These are phyloP conservation scores for Ulota crispa DNA, from an alignment of 225 moss, liverwort and hornwort species.

Conservation along the genomic window DNA sequence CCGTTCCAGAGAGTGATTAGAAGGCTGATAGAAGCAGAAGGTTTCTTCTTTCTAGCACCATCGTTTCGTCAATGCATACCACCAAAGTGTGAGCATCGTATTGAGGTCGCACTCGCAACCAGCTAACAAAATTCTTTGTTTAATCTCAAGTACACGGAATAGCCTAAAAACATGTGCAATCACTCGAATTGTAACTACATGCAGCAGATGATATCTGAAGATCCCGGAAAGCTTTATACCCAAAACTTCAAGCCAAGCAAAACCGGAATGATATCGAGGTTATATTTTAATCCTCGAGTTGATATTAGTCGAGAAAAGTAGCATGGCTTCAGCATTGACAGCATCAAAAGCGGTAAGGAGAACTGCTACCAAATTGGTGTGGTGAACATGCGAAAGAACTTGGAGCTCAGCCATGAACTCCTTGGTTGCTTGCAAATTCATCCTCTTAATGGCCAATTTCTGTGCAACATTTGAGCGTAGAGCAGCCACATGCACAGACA, in stretches of 20 bases:
- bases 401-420: slow-evolving; percentile 92
- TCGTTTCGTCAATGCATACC: neutral
- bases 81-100: neutral
- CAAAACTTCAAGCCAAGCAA: neutral
- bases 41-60: neutral
- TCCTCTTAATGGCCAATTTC: slow-evolving; percentile 87
- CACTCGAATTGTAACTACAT: neutral
- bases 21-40: neutral
- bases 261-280: neutral
- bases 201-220: neutral
- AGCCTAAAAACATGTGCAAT: slow-evolving; percentile 5
- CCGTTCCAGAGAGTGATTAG: neutral
- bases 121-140: neutral
- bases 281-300: neutral
- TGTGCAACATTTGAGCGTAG: slow-evolving; percentile 24
- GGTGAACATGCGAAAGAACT: slow-evolving; percentile 92
- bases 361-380: slow-evolving; percentile 69
- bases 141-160: neutral
- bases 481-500: slow-evolving; percentile 10
- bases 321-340: neutral
- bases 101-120: neutral
- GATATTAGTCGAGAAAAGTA: neutral
- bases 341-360: neutral
- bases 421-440: slow-evolving; percentile 83
- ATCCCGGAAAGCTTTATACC: neutral